Evolutionary conservation across 306 rosid species (phyloP).

Genomic region (Heteromeles arbutifolia): DNA sequence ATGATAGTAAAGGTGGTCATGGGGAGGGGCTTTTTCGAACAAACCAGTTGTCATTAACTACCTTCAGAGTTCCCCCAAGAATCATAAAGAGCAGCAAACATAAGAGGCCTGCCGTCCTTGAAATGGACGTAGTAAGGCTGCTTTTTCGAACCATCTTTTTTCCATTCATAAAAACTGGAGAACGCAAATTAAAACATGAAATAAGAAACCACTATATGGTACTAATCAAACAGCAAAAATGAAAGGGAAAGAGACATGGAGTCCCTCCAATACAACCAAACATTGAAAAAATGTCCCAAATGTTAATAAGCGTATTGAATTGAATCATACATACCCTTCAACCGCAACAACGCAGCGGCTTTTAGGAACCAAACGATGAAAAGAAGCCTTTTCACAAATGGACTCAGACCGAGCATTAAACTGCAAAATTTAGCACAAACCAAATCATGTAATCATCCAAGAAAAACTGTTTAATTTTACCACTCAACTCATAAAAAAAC

Average conservation of each 20-base stretch:
- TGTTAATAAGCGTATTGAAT: neutral
- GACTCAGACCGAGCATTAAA: constrained; percentile 87
- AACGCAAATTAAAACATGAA: neutral
- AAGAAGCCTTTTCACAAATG: constrained; percentile 62
- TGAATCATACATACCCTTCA: constrained; percentile 49
- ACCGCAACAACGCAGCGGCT: constrained; percentile 72
- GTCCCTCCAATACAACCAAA: neutral
- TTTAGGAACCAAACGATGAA: constrained; percentile 68
- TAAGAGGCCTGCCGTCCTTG: constrained; percentile 76
- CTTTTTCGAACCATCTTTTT: constrained; percentile 75
- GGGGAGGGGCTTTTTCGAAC: neutral
- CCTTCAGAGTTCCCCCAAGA: constrained; percentile 78
- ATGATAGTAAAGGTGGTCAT: constrained; percentile 56
- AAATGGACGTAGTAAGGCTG: constrained; percentile 89
- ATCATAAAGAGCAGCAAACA: constrained; percentile 87
- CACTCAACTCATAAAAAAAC: neutral
- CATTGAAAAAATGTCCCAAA: neutral
- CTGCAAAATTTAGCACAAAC: constrained; percentile 29
- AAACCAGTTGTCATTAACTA: constrained; percentile 7
- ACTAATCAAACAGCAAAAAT: neutral
- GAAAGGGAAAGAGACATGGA: neutral
- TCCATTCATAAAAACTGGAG: constrained; percentile 87
- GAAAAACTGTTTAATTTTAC: neutral
- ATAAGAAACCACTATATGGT: neutral
- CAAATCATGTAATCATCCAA: neutral